Evolutionary conservation across 805 yeast genomes (phyloP), one percentile per base, ranked within the genome.

Genomic region (Suhomyces prunicola): DNA sequence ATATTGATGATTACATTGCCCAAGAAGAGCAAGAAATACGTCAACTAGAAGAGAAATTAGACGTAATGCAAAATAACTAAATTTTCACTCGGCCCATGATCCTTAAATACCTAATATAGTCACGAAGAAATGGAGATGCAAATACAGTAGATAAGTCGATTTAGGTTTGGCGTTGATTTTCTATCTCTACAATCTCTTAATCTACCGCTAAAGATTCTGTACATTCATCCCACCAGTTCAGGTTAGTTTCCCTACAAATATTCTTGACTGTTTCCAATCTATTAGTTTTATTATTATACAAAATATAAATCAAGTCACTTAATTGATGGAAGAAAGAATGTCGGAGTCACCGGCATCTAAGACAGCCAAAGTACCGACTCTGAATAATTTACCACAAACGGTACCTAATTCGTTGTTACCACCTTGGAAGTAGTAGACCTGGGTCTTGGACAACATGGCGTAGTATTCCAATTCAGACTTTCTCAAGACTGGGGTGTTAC

Each of bases 331-430:
- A 70, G 91, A 70, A 77, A 94, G 87, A 83, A 94, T 92, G 82
- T 94, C 99, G 72, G 99, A 94, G 84, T 94, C 99, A 92, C 99
- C 99, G 71, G 97, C 97, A 72, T 94, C 99, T 73, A 93, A 83
- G 71, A 94, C 79, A 72, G 97, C 83, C 72, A 94, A 83, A 73
- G 92, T 93, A 85, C 98, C 98, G 70, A 94, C 98, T 85, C 97
- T 90, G 97, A 94, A 94, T 74, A 94, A 90, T 82, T 90, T 93
- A 92, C 99, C 99, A 83, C 97, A 93, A 70, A 97, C 97, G 71
- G 99, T 94, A 85, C 97, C 98, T 76, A 93, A 90, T 84, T 93
- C 98, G 83, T 93, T 93, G 97, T 93, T 93, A 80, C 97, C 96
- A 85, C 97, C 98, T 82, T 87, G 94, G 96, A 92, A 94, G 92